Base-by-base conservation (phyloP, 768 basidiomycete species). In the Antrodiella citrinella region DNA sequence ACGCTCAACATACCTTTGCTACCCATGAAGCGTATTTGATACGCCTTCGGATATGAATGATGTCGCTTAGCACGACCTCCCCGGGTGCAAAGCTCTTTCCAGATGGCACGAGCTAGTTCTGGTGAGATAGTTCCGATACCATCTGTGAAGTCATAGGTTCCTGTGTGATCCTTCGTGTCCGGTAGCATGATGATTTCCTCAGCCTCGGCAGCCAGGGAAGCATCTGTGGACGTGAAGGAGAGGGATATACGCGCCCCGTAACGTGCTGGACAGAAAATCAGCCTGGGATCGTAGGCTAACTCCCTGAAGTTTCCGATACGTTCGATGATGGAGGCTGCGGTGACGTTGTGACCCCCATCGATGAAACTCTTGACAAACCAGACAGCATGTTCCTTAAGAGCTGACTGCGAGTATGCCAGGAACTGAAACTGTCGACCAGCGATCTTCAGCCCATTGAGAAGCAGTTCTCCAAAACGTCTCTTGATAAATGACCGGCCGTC, bases 221-320 rank as follows among this genome's bases (percentile, higher is more conserved):
- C 70, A 53, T 87, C 83, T 0, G 86, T 89, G 1, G 84, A 76
- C 1, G 85, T 86, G 62, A 88, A 89, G 0, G 82, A 83, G 59
- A 82, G 84, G 4, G 83, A 82, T 25, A 88, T 71, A 15, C 86
- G 70, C 3, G 86, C 86, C 0, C 76, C 86, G 62, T 82, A 85
- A 48, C 84, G 72, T 19, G 84, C 82, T 3, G 84, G 84, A 52
- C 82, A 84, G 45, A 64, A 67, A n/a, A 73, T 76, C 7, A 86
- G 67, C 0, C 58, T 56, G 11, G 52, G 57, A 56, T 82, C 81
- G 25, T 72, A 74, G 9, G 55, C 30, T 1, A 77, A 65, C 40
- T 70, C 64, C 9, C 72, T 61, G 53, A 86, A 86, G 18, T 64
- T 69, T 4, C 84, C 84, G 1, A 87, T 56, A 44, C 72, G 66